These are phyloP conservation scores for Saturnispora silvae DNA, from an alignment of 805 yeast species.

Conservation along the genomic window DNA sequence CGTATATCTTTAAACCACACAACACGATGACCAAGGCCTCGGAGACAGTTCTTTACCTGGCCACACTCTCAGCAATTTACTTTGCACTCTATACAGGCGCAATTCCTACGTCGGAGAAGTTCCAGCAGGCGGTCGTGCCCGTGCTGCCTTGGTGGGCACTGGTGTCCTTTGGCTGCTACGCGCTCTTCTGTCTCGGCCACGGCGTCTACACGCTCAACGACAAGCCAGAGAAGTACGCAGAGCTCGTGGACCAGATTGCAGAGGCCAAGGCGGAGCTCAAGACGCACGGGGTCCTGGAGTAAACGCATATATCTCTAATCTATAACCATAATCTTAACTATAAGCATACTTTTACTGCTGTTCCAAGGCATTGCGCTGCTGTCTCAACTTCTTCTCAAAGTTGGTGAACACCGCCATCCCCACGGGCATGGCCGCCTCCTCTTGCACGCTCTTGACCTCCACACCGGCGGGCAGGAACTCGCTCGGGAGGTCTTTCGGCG, in stretches of 20 bases:
- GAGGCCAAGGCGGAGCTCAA: slow-evolving; percentile 53
- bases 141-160: slow-evolving; percentile 62
- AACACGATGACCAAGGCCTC: slow-evolving; percentile 56
- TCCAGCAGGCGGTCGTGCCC: slow-evolving; percentile 49
- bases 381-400: slow-evolving; percentile 55
- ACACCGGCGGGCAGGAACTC: slow-evolving; percentile 18
- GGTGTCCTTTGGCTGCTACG: slow-evolving; percentile 58
- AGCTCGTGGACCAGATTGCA: slow-evolving; percentile 45
- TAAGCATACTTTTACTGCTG: no score
- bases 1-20: neutral
- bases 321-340: no score
- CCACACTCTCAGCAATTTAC: slow-evolving; percentile 42
- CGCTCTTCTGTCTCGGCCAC: slow-evolving; percentile 57
- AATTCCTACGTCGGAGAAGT: slow-evolving; percentile 40
- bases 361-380: neutral
- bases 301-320: slow-evolving; percentile 31
- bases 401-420: slow-evolving; percentile 76
- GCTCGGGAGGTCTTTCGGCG: slow-evolving; percentile 31
- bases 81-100: slow-evolving; percentile 39
- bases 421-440: slow-evolving; percentile 51
- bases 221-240: slow-evolving; percentile 56
- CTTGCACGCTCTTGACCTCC: slow-evolving; percentile 18
- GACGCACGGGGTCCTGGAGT: slow-evolving; percentile 42
- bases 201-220: slow-evolving; percentile 62
- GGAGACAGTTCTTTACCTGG: slow-evolving; percentile 40